Evolutionary conservation across 768 basidiomycete species (phyloP).

Genomic region (Podaxis pistillaris): DNA sequence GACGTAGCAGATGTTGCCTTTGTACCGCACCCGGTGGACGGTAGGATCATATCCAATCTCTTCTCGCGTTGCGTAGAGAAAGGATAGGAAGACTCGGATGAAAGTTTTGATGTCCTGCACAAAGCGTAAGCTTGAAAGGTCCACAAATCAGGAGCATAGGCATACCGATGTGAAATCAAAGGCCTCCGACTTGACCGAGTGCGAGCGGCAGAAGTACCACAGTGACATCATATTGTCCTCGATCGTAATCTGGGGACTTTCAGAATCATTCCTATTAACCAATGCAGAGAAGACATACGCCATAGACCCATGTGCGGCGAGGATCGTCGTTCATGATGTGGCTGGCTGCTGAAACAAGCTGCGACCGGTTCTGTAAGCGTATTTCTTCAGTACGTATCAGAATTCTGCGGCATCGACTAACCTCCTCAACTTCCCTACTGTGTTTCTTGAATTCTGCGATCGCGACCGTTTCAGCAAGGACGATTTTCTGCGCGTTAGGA

Average conservation of each 20-base stretch:
- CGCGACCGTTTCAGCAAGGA: too few relatives aligned
- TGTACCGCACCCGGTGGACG: not conserved
- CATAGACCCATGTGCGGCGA: constrained; percentile 1
- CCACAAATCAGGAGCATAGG: too few relatives aligned
- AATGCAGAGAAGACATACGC: not conserved
- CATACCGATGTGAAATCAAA: constrained; percentile 1
- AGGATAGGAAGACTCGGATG: not conserved
- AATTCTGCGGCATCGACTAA: too few relatives aligned
- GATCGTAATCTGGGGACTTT: constrained; percentile 5
- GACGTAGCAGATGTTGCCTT: not conserved
- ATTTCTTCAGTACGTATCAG: too few relatives aligned
- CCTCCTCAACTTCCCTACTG: too few relatives aligned
- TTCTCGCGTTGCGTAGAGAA: not conserved
- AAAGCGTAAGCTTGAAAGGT: not conserved
- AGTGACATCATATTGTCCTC: constrained; percentile 4
- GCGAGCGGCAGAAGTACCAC: constrained; percentile 13
- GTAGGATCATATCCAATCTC: constrained; percentile 10
- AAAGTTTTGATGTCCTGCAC: not conserved
- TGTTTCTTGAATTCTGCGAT: too few relatives aligned
- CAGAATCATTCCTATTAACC: not conserved
- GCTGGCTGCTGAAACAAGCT: not conserved
- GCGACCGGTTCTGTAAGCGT: not conserved
- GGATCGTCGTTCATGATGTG: constrained; percentile 10
- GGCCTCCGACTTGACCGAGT: constrained; percentile 3
- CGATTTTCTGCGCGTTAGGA: too few relatives aligned